phyloP scores from a whole-genome alignment of 2,329 filamentous ascomycete genomes.

The Sporothrix pallida region DNA sequence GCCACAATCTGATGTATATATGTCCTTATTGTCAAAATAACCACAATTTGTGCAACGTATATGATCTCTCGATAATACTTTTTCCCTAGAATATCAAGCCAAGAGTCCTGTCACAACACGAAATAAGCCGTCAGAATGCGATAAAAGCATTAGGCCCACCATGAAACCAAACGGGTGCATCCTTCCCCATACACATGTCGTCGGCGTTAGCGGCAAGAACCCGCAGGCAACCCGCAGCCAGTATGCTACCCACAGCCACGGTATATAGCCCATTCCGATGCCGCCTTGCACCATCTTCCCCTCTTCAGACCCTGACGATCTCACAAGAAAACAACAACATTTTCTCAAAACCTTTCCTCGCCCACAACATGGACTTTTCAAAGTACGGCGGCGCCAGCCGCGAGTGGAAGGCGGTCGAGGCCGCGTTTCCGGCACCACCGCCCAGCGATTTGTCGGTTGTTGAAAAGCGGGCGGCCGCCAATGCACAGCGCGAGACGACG shows the following conservation, averaged over 20 bases:
- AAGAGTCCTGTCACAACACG: no score
- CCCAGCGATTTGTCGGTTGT: constrained; percentile 37
- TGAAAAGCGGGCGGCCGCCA: constrained; percentile 42
- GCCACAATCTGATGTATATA: no score
- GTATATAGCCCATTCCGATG: not conserved
- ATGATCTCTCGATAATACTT: no score
- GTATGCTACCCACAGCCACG: not conserved
- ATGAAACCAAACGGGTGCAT: not conserved
- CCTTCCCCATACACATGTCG: not conserved
- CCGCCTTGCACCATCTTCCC: constrained; percentile 13
- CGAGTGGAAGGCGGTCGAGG: constrained; percentile 53
- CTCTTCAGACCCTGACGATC: constrained; percentile 1
- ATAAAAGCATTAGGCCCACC: no score
- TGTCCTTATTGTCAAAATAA: no score
- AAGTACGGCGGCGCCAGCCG: constrained; percentile 50
- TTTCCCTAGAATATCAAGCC: no score
- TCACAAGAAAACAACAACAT: not conserved
- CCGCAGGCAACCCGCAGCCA: no score
- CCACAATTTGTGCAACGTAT: no score
- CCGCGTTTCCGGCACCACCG: constrained; percentile 42
- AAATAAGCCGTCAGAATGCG: not conserved
- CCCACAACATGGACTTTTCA: constrained; percentile 46
- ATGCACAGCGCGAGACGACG: constrained; percentile 45
- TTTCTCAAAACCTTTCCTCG: no score
- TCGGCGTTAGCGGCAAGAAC: constrained; percentile 3